Base-by-base conservation (phyloP, 1,284 basidiomycete genomes). In the Inonotus obliquus region DNA sequence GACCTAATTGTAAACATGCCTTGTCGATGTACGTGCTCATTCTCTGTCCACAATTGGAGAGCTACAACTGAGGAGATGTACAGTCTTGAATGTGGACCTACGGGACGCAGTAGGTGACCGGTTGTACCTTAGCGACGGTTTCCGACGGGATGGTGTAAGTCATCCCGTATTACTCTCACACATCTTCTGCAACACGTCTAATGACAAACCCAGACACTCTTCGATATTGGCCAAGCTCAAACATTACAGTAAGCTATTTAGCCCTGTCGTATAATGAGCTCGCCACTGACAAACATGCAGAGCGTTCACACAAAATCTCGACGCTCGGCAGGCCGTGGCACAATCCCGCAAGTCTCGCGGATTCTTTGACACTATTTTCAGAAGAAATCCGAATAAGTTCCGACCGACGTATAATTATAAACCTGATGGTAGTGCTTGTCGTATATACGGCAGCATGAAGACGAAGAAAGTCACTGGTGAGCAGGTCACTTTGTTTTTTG, bases 1-100 rank as follows among this genome's bases (percentile, higher is more conserved):
- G 95, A 98, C 74, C 73, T 96, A 74, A 85, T 92, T 13, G 89
- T 98, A 25, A 91, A 91, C 66, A 97, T 95, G 84, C 94, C 92
- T 1, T 97, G 95, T 76, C 80, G 82, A 74, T 92, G 94, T 96
- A 71, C 76, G 92, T 84, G 7, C 29, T 61, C 7, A 2, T 10
- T 21, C 1, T 49, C 38, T 10, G 9, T 23, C 35, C 38, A 64
- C 55, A 55, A 67, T 65, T 41, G 62, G 29, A 29, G 19, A 55
- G 57, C 61, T 6, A 49, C 13, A 55, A 11, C 56, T 63, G 19
- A 66, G 52, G 60, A n/a, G 48, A 37, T n/a, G 62, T 56, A 0
- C 67, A 95, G 92, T 80, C 70, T 77, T 99, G 58, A 90, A 86
- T 54, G 87, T 98, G 23, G 96, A 98, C 72, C 75, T 99, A 54